Evolutionary conservation across 306 rosid genomes (phyloP), one percentile per base, ranked within the genome.

Genomic region (Casuarina equisetifolia): DNA sequence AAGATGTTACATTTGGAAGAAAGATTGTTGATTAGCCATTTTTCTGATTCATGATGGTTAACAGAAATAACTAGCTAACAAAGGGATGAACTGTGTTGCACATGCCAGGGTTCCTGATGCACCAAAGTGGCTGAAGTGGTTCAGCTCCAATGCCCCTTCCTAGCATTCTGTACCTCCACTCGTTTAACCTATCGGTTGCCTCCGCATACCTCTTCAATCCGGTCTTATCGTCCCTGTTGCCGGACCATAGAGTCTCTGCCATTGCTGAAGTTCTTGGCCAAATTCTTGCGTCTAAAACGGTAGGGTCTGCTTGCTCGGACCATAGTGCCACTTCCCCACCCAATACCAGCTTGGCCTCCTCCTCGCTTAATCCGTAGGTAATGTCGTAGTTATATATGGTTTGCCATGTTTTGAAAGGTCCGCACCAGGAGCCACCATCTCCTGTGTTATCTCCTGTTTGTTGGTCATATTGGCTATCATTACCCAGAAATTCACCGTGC

Each of bases 51-150:
- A 25, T 25, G 32, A 25, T 25, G 32, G 32, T 25, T 25, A 25
- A 25, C 32, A 25, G 73, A 69, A 55, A 64, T 48, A 74, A 43
- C 75, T 86, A 84, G 63, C 63, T 57, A 8, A 73, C 43, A 20
- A 70, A 10, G 39, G 58, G 8, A 19, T 84, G 76, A 61, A 82
- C 71, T 10, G 86, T 74, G 76, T 94, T 87, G 82, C 97, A 94
- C 98, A 94, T 92, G 40, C 97, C 97, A 20, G 91, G 93, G 66
- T 92, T 92, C 80, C 89, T 85, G 63, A 87, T 15, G 76, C 98
- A 94, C 93, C 96, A 92, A 50, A 94, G 92, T 50, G 97, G 97
- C 77, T 94, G 97, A 89, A 94, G 88, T 0, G 98, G 98, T 80
- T 94, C 97, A 43, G 97, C 98, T 35, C 85, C 77, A 11, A 92